These are phyloP conservation scores for Fraxinus sp. DNA, from an alignment of 305 asterid genomes.

Conservation along the genomic window DNA sequence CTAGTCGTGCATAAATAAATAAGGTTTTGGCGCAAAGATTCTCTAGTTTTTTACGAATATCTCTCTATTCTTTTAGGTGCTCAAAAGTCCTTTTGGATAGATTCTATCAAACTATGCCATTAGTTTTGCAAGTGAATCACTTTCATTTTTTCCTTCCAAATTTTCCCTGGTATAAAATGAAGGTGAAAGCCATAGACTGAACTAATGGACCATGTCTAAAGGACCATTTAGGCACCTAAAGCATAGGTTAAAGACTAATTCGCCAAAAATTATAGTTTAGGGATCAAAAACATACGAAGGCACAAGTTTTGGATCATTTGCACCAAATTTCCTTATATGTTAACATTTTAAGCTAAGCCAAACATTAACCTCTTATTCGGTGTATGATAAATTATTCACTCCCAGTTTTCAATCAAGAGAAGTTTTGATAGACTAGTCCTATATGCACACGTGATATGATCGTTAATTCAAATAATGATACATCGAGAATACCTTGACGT, in stretches of 20 bases:
- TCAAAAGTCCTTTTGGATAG: background rate
- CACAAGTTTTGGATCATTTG: background rate
- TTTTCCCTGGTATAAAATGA: background rate
- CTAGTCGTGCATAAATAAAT: background rate
- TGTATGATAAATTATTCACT: background rate
- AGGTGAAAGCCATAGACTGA: background rate
- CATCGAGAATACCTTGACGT: background rate
- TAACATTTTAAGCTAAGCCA: too few species aligned
- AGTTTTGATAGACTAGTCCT: background rate
- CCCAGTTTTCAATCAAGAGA: background rate
- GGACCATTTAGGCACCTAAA: background rate
- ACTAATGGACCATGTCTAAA: background rate
- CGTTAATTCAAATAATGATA: background rate
- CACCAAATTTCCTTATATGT: too few species aligned
- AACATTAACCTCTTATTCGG: background rate
- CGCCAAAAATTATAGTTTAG: background rate
- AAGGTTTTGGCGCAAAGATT: background rate
- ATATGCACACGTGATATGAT: background rate
- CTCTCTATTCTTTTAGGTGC: background rate
- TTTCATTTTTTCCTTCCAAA: background rate
- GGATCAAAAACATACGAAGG: background rate
- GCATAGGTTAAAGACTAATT: background rate
- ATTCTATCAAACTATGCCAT: background rate
- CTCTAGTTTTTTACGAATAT: background rate
- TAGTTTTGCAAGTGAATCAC: background rate